Evolutionary conservation across 1,284 basidiomycete genomes (phyloP).

Genomic region (Crepidotus sp.): DNA sequence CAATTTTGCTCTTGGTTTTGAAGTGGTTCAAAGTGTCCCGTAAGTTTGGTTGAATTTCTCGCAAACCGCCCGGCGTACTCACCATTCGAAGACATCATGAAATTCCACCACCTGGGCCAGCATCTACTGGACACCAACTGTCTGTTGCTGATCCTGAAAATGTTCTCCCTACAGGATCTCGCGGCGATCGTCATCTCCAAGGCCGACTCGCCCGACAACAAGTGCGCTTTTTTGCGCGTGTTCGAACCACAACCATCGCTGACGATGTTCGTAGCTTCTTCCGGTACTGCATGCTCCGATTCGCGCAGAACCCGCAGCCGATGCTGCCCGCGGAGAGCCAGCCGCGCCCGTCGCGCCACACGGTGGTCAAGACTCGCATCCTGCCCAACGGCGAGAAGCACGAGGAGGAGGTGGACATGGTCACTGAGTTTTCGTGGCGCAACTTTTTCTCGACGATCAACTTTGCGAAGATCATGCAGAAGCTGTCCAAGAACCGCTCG

Average conservation of each 20-base stretch:
- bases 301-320: conserved; percentile 53
- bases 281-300: conserved; percentile 79
- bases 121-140: conserved; percentile 94
- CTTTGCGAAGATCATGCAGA: conserved; percentile 97
- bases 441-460: conserved; percentile 99
- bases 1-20: conserved; percentile 81
- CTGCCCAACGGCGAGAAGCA: conserved; percentile 63
- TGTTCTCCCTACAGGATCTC: conserved; percentile 95
- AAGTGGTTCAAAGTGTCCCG: conserved; percentile 99
- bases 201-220: conserved; percentile 82
- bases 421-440: conserved; percentile 94
- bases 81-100: conserved; percentile 74
- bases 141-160: conserved; percentile 89
- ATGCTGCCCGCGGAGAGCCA: conserved; percentile 49
- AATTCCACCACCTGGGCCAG: conserved; percentile 96
- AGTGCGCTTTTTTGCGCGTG: conserved; percentile 44
- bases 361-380: conserved; percentile 42
- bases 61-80: conserved; percentile 1
- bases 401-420: conserved; percentile 83
- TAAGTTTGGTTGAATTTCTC: conserved; percentile 34
- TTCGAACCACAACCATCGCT: not conserved
- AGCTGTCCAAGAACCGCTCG: conserved; percentile 89
- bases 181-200: conserved; percentile 76
- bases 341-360: conserved; percentile 47
- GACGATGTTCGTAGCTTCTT: conserved; percentile 72